Base-by-base conservation (phyloP, 371 early-diverging fungal species). In the Mortierella sp. region DNA sequence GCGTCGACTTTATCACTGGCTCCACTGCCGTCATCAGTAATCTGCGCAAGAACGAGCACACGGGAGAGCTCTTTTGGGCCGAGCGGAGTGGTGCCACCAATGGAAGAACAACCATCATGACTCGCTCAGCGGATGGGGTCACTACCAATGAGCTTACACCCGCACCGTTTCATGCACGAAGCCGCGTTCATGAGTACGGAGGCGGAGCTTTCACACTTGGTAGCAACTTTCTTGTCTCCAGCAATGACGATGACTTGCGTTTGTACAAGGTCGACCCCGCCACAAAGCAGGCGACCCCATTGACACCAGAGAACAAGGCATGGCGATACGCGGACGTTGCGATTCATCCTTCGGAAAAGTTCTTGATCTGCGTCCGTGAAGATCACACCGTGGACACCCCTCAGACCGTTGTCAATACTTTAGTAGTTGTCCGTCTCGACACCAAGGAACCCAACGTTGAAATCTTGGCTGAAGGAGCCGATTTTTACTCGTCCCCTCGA, bases 121-220 rank as follows among this genome's bases (percentile, higher is more conserved):
- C 54, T 19, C 76, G 70, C 14, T 30, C 28, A 6, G 54, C 63
- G 1, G 54, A 49, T 13, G 76, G 76, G 16, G 30, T 41, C 21
- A 56, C 52, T 19, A 64, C 74, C 7, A n/a, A n/a, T 28, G 76
- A 83, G n/a, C 70, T 80, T 8, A 57, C 80, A 1, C 78, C 74
- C 18, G 56, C 48, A 2, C 61, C 72, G 16, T 84, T 82, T 72
- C 74, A 81, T 46, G 80, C 86, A 13, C 76, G 83, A 51, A 82
- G 88, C 0, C 84, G 86, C 13, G 93, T 91, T 8, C 91, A 93
- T 62, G 93, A 92, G 71, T 93, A 93, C 61, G 93, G 93, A 13
- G 89, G 91, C 30, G 88, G 88, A 12, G 79, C 83, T 7, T 89
- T 89, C 52, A 79, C 84, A 0, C 86, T 88, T 9, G 76, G 82